Evolutionary conservation across 176 grass and related monocot genomes (phyloP).

Genomic region (Oropetium thomaeum): DNA sequence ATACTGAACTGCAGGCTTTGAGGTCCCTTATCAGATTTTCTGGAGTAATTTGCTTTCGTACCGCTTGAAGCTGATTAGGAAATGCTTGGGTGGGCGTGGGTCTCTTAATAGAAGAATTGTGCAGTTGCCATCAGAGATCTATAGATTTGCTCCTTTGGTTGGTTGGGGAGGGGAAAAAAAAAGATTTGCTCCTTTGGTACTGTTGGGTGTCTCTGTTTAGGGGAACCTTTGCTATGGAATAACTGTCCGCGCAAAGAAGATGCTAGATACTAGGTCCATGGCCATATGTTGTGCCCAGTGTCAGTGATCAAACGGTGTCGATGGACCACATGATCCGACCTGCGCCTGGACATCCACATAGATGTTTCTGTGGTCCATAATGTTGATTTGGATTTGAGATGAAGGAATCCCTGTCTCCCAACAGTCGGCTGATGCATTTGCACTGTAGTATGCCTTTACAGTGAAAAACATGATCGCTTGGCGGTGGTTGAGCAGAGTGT

Average conservation of each 20-base stretch:
- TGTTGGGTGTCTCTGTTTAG: background rate
- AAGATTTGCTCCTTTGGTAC: background rate
- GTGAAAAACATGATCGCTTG: background rate
- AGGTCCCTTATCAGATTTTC: background rate
- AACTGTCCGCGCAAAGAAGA: background rate
- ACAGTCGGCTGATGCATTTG: background rate
- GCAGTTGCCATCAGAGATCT: background rate
- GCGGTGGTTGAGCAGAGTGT: background rate
- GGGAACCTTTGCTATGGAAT: background rate
- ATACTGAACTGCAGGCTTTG: background rate
- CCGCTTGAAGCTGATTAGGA: background rate
- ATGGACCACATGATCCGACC: background rate
- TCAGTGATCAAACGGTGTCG: background rate
- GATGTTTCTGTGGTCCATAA: constrained; percentile 32
- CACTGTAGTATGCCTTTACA: background rate
- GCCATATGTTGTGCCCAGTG: background rate
- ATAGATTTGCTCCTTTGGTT: background rate
- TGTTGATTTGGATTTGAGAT: constrained; percentile 7
- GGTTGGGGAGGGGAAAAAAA: no score
- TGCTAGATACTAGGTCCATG: background rate
- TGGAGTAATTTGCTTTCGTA: background rate
- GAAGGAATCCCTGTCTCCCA: background rate
- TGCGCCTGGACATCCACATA: background rate
- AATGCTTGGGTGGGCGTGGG: background rate
- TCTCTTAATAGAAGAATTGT: background rate